Conservation (phyloP, 768 basidiomycete species). For the Rhizopogon salebrosus region DNA sequence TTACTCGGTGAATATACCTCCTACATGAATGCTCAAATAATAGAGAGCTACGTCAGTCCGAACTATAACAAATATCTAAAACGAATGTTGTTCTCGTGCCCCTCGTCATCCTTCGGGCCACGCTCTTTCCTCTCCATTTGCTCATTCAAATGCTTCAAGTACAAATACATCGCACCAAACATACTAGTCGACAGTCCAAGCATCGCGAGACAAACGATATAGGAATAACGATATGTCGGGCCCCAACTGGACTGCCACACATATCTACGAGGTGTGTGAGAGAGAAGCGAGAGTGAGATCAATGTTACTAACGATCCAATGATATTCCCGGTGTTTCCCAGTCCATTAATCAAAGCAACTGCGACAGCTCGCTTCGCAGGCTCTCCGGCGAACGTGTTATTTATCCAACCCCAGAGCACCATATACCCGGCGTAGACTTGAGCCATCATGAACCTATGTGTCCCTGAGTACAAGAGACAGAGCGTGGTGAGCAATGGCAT, state of each 20-base stretch:
- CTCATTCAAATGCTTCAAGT: background rate
- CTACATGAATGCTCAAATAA: no score
- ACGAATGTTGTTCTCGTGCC: background rate
- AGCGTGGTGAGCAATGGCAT: background rate
- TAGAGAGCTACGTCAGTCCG: no score
- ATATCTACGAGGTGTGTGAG: constrained; percentile 32
- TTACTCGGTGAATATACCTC: no score
- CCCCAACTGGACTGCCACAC: constrained; percentile 64
- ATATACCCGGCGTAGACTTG: constrained; percentile 67
- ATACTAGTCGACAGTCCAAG: background rate
- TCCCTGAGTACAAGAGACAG: background rate
- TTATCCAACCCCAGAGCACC: constrained; percentile 45
- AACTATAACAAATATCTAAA: background rate
- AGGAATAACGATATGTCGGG: constrained; percentile 60
- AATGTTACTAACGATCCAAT: constrained; percentile 57
- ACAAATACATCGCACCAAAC: background rate
- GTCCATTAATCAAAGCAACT: constrained; percentile 70
- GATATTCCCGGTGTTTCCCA: constrained; percentile 77
- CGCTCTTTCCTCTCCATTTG: background rate
- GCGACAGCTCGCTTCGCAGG: constrained; percentile 78
- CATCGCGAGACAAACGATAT: constrained; percentile 57
- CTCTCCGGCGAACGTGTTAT: constrained; percentile 57
- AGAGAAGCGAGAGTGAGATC: background rate
- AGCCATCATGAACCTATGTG: constrained; percentile 60
- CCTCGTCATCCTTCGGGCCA: no score